phyloP scores from a whole-genome alignment of 2,329 filamentous ascomycete genomes.

The Davidsoniella virescens region DNA sequence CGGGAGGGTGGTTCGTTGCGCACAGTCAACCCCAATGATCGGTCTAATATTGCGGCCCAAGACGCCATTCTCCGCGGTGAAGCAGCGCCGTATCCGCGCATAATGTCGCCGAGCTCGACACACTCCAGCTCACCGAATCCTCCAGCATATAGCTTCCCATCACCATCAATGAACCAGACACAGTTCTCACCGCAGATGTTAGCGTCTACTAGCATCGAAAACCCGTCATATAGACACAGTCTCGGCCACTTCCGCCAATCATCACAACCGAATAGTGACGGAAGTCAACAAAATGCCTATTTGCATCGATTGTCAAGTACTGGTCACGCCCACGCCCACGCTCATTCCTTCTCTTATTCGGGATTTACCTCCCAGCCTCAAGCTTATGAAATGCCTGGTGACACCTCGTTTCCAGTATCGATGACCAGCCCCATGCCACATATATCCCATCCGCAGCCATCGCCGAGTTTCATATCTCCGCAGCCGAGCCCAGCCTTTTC shows the following conservation, averaged over 20 bases:
- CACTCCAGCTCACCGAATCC: background rate
- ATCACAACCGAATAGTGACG: background rate
- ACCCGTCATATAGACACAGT: background rate
- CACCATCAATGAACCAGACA: background rate
- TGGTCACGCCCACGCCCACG: background rate
- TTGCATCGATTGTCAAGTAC: too few relatives aligned
- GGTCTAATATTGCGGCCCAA: conserved; percentile 20
- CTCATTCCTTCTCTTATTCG: background rate
- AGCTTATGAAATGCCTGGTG: conserved; percentile 2
- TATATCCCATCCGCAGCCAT: background rate
- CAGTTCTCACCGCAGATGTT: background rate
- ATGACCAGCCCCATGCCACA: background rate
- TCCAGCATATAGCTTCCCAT: background rate
- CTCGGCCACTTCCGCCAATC: background rate
- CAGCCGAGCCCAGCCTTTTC: background rate
- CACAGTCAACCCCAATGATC: conserved; percentile 39
- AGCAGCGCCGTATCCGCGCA: background rate
- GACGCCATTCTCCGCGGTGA: conserved; percentile 3
- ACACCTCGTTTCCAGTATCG: background rate
- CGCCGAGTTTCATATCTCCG: background rate
- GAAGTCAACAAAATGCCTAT: background rate
- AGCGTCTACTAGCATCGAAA: background rate
- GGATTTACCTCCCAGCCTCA: background rate
- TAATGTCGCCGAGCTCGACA: background rate
- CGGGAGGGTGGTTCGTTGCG: conserved; percentile 47